A percentile compares a stretch with the other conserved stretches of the same genome.
Conservation (phyloP, 2,329 filamentous ascomycete genomes). For the Diaporthe sp. region DNA sequence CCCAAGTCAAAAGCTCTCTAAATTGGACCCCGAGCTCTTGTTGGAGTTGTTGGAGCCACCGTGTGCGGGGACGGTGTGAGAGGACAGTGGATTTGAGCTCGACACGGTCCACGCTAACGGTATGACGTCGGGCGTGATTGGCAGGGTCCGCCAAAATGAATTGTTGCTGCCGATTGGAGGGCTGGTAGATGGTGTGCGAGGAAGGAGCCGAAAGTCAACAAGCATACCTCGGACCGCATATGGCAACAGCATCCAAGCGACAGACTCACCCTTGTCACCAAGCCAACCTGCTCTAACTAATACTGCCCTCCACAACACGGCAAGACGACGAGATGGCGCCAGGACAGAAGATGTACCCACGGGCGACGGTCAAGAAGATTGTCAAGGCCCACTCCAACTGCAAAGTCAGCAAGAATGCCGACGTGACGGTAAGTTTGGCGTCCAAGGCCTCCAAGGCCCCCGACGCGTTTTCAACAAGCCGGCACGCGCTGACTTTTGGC, state of each 20-base stretch:
- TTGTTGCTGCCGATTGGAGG: slow-evolving; percentile 35
- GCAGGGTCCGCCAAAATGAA: slow-evolving; percentile 8
- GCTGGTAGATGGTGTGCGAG: background rate
- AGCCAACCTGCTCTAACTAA: background rate
- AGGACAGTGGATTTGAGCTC: background rate
- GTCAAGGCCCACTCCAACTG: slow-evolving; percentile 89
- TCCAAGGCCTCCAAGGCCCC: slow-evolving; percentile 23
- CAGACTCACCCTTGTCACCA: background rate
- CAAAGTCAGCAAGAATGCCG: slow-evolving; percentile 86
- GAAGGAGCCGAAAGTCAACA: slow-evolving; percentile 35
- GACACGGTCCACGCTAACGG: background rate
- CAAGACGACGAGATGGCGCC: slow-evolving; percentile 63
- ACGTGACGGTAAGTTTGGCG: slow-evolving; percentile 76
- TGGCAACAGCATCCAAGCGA: background rate
- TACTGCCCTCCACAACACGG: slow-evolving; percentile 3
- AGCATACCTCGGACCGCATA: background rate
- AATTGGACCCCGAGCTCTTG: slow-evolving; percentile 18
- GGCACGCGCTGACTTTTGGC: slow-evolving; percentile 47
- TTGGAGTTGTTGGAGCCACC: slow-evolving; percentile 5
- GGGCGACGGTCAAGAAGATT: slow-evolving; percentile 88
- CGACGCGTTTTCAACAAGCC: slow-evolving; percentile 45
- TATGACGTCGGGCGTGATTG: slow-evolving; percentile 36
- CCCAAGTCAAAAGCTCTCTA: background rate
- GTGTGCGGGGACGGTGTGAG: slow-evolving; percentile 40
- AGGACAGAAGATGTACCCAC: slow-evolving; percentile 83